phyloP scores from a whole-genome alignment of 257 asterid species.

The Lycium barbarum region DNA sequence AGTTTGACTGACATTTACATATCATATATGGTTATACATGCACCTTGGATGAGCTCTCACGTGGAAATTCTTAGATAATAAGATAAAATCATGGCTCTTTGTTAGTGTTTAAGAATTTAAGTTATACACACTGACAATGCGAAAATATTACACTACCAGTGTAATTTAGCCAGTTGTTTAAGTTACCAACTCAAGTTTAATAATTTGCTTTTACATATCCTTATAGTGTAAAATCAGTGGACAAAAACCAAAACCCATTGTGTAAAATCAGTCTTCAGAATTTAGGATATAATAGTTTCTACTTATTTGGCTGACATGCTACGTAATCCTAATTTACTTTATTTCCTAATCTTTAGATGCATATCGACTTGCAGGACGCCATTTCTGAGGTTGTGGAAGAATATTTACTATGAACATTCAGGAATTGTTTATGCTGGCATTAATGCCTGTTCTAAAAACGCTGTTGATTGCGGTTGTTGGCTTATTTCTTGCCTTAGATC shows the following conservation, averaged over 20 bases:
- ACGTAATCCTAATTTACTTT: not conserved
- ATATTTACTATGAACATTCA: constrained; percentile 37
- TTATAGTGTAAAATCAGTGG: not conserved
- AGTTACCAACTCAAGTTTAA: not conserved
- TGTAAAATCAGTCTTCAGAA: too few relatives aligned
- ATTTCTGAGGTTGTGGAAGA: not conserved
- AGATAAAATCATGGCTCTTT: too few relatives aligned
- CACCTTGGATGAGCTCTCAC: not conserved
- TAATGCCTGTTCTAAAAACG: constrained; percentile 49
- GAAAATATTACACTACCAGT: not conserved
- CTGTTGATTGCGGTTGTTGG: constrained; percentile 45
- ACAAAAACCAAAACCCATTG: too few relatives aligned
- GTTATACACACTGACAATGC: not conserved
- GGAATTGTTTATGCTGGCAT: constrained; percentile 47
- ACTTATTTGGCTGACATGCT: not conserved
- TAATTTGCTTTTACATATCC: not conserved
- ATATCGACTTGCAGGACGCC: not conserved
- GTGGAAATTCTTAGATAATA: too few relatives aligned
- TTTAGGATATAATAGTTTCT: not conserved
- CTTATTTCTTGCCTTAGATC: constrained; percentile 44
- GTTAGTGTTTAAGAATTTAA: not conserved
- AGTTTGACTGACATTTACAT: not conserved
- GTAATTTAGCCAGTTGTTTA: not conserved
- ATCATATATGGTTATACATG: not conserved
- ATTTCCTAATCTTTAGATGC: not conserved